Conservation (phyloP, 345 rosid species). For the Gossypium sturtianum region DNA sequence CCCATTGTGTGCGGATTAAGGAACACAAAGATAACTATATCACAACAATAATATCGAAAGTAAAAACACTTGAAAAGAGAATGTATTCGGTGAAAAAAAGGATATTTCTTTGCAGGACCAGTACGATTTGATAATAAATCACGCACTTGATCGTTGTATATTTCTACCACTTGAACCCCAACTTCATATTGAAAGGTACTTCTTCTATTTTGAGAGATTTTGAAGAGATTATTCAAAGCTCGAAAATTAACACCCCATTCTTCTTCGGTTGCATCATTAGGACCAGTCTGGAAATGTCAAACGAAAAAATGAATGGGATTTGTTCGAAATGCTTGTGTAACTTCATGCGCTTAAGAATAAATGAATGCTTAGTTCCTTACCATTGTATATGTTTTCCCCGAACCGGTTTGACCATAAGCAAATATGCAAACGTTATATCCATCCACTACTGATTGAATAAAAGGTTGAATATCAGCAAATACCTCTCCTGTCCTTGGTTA, state of each 20-base stretch:
- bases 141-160: constrained; percentile 96
- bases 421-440: constrained; percentile 83
- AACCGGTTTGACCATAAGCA: constrained; percentile 99
- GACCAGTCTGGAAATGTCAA: constrained; percentile 57
- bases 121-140: constrained; percentile 51
- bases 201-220: constrained; percentile 51
- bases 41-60: neutral
- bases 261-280: constrained; percentile 54
- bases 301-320: constrained; percentile 5
- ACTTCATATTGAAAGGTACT: constrained; percentile 51
- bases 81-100: constrained; percentile 24
- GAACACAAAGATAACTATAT: constrained; percentile 32
- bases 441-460: constrained; percentile 75
- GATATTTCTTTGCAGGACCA: constrained; percentile 75
- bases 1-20: constrained; percentile 80
- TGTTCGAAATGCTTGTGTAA: neutral
- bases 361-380: constrained; percentile 26
- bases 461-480: constrained; percentile 63
- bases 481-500: constrained; percentile 58
- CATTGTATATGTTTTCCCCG: constrained; percentile 97
- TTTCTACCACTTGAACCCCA: constrained; percentile 85
- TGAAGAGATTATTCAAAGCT: constrained; percentile 78
- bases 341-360: neutral
- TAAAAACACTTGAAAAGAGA: neutral
- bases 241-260: constrained; percentile 91